Conservation (phyloP, 345 rosid species). For the Diplotaxis tenuifolia region DNA sequence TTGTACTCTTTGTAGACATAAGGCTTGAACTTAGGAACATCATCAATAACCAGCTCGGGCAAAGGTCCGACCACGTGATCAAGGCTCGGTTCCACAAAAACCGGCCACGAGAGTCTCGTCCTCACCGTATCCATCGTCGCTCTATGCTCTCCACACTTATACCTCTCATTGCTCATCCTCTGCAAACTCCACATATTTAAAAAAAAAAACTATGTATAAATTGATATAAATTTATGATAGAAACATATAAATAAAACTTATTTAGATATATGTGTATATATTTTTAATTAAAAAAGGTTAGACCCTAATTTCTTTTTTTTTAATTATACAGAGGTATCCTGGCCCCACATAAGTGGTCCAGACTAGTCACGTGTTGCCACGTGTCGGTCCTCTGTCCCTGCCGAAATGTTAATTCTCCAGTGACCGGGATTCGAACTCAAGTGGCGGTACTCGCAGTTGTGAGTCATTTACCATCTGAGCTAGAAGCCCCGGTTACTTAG, state of each 20-base stretch:
- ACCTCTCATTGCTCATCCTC: conserved; percentile 70
- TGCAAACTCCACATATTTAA: neutral
- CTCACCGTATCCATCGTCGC: conserved; percentile 50
- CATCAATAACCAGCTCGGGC: conserved; percentile 42
- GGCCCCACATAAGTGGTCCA: too few relatives aligned
- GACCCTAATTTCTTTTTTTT: too few relatives aligned
- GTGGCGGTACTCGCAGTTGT: too few relatives aligned
- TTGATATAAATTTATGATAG: neutral
- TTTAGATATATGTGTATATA: neutral
- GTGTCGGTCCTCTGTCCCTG: too few relatives aligned
- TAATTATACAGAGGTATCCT: too few relatives aligned
- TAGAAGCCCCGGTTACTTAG: too few relatives aligned
- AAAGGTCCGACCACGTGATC: conserved; percentile 57
- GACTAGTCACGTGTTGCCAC: too few relatives aligned
- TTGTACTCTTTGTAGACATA: conserved; percentile 12
- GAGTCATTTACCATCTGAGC: too few relatives aligned
- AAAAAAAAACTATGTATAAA: neutral
- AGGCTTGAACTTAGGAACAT: conserved; percentile 51
- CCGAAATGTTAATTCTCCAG: too few relatives aligned
- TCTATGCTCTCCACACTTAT: conserved; percentile 56
- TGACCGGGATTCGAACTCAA: too few relatives aligned
- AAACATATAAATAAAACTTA: neutral
- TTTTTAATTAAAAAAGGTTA: too few relatives aligned
- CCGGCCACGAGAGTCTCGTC: conserved; percentile 86
- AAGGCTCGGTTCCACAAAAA: conserved; percentile 63